Evolutionary conservation across 2,329 filamentous ascomycete genomes (phyloP).

Genomic region (Nigrospora osmanthi): DNA sequence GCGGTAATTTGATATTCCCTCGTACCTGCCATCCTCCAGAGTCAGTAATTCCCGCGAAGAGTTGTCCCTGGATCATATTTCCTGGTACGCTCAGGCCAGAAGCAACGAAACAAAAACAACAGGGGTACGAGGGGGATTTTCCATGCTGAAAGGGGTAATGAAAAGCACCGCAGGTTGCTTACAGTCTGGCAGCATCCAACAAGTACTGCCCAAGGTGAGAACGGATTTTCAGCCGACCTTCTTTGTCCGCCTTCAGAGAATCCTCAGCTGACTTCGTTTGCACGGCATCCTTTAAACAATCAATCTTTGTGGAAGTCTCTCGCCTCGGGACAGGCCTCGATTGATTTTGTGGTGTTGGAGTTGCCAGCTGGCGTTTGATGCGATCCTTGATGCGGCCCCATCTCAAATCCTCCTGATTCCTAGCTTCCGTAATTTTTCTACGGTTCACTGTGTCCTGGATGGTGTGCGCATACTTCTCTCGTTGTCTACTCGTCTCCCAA

Average conservation of each 20-base stretch:
- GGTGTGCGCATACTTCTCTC: constrained; percentile 15
- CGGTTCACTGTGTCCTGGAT: constrained; percentile 11
- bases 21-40: constrained; percentile 18
- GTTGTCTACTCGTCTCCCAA: constrained; percentile 29
- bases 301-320: not conserved
- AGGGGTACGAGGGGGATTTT: too few relatives aligned
- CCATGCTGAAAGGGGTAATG: too few relatives aligned
- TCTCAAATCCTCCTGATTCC: constrained; percentile 1
- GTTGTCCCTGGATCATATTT: too few relatives aligned
- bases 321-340: not conserved
- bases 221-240: constrained; percentile 3
- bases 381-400: not conserved
- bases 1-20: constrained; percentile 25
- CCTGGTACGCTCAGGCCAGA: too few relatives aligned
- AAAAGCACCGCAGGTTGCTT: too few relatives aligned
- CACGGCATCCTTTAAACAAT: not conserved
- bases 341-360: not conserved
- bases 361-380: not conserved
- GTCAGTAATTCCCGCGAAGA: too few relatives aligned
- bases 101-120: too few relatives aligned
- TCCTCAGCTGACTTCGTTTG: not conserved
- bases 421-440: not conserved
- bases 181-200: constrained; percentile 8
- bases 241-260: not conserved
- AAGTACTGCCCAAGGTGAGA: constrained; percentile 19